phyloP scores from a whole-genome alignment of 2,329 filamentous ascomycete species.

The Penicillium sp. region DNA sequence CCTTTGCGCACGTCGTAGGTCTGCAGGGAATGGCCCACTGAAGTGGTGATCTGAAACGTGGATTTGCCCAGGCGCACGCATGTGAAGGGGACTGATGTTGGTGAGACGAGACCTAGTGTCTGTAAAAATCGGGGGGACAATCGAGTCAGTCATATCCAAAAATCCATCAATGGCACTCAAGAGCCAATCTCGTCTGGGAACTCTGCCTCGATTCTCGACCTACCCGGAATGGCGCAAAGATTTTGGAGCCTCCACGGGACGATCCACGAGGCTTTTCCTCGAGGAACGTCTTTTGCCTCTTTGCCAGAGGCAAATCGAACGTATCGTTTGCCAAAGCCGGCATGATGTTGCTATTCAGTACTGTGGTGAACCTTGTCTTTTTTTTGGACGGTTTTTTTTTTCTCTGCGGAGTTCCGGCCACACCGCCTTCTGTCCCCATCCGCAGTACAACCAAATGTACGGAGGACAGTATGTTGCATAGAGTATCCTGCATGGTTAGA shows the following conservation, averaged over 20 bases:
- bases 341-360: constrained; percentile 43
- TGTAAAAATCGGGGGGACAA: constrained; percentile 40
- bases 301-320: constrained; percentile 66
- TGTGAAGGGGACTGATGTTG: constrained; percentile 87
- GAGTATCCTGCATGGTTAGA: too few species aligned
- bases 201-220: constrained; percentile 32
- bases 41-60: constrained; percentile 96
- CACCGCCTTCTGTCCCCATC: constrained; percentile 7
- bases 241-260: constrained; percentile 62
- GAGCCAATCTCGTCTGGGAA: neutral
- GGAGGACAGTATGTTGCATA: neutral
- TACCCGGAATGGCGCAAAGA: constrained; percentile 94
- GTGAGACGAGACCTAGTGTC: constrained; percentile 92
- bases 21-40: constrained; percentile 84
- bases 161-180: neutral
- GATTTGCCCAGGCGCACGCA: constrained; percentile 87
- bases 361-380: neutral
- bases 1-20: constrained; percentile 93
- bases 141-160: neutral
- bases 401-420: constrained; percentile 6
- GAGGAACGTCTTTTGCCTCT: constrained; percentile 71
- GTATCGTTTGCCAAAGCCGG: constrained; percentile 55
- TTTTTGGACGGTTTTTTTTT: constrained; percentile 15
- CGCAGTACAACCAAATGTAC: neutral
- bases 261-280: constrained; percentile 48